Evolutionary conservation across 305 asterid species (phyloP), one percentile per base, ranked within the genome.

Genomic region (Lippia alba): DNA sequence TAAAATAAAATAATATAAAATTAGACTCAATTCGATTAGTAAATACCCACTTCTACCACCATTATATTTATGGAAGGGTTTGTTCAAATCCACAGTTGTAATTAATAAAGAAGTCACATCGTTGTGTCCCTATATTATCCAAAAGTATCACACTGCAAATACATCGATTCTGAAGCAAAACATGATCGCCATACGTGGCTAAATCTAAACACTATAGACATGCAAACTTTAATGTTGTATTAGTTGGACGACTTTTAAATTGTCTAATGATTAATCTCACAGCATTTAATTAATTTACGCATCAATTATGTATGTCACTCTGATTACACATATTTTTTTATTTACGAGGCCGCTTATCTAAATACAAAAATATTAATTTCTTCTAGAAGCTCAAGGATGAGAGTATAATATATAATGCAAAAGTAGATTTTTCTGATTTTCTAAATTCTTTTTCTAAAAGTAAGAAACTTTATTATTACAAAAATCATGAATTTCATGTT

Each of bases 311-410:
- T 24, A 24, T 1, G 72, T 60, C 69, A 17, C 53, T 33, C n/a
- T 4, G 17, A 19, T 17, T 24, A 12, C 16, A n/a, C 8, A 10
- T 15, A n/a, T 33, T 36, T 41, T 12, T 59, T n/a, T 59, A 32
- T 14, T 33, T 17, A 32, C 24, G 56, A 8, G 56, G 16, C 40
- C 11, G 54, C 36, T 40, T 6, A 32, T 1, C 10, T 12, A 48
- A 8, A 32, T 15, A 15, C 15, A 45, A 48, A 12, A 62, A 0
- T 12, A 12, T 12, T 3, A 55, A 12, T 54, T 24, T 64, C 71
- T 64, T 72, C 66, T 56, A 32, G 66, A 63, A 51, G 24, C 49
- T 44, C 36, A 14, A 39, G 62, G 48, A 39, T 20, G 4, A 36
- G 9, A 2, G 41, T 8, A 4, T 36, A 7, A 36, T 36, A 36